A percentile compares a stretch with the other conserved stretches of the same genome.
Conservation (phyloP, 345 rosid species). For the Leavenworthia alabamica region DNA sequence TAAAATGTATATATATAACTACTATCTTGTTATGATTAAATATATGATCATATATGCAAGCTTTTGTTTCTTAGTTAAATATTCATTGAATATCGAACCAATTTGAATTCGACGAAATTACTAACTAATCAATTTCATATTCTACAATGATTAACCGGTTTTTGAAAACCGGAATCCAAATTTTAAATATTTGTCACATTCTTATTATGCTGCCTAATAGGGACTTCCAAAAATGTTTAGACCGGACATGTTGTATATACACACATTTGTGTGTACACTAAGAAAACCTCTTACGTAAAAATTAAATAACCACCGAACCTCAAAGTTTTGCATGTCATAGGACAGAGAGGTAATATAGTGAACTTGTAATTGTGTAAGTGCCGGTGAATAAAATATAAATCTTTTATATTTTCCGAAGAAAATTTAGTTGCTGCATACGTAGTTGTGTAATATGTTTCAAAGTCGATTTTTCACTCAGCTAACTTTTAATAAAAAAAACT, state of each 20-base stretch:
- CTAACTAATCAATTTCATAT: not conserved
- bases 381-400: constrained; percentile 7
- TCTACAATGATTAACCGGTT: not conserved
- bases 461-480: not conserved
- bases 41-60: constrained; percentile 1
- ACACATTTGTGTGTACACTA: not conserved
- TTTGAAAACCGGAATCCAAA: not conserved
- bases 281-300: not conserved
- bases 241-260: not conserved
- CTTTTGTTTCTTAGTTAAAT: not conserved
- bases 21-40: not conserved
- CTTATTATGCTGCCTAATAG: not conserved
- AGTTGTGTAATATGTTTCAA: not conserved
- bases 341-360: not conserved
- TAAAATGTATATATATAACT: not conserved
- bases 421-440: not conserved
- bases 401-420: not conserved
- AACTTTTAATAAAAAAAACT: not conserved
- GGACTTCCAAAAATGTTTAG: not conserved
- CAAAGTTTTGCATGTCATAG: not conserved
- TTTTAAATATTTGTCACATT: not conserved
- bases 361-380: not conserved
- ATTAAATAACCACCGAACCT: constrained; percentile 17
- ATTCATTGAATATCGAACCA: not conserved
- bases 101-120: not conserved